Evolutionary conservation across 805 yeast genomes (phyloP).

Genomic region (Myxozyma vanderwaltii): DNA sequence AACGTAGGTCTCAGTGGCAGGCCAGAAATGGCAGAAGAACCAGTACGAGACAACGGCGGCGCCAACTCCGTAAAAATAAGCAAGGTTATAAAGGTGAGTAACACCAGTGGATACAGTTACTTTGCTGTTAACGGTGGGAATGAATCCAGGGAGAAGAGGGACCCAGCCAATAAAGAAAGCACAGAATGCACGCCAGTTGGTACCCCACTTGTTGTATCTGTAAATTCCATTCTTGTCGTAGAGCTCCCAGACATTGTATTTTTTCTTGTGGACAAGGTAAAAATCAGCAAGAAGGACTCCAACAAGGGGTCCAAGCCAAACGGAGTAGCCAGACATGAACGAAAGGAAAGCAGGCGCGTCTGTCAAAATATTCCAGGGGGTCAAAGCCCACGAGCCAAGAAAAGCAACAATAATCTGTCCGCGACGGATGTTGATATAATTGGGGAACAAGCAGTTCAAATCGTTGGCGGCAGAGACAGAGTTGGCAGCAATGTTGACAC

Average conservation of each 20-base stretch:
- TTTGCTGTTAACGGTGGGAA: slow-evolving; percentile 31
- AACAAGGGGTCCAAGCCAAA: slow-evolving; percentile 49
- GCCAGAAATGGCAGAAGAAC: slow-evolving; percentile 53
- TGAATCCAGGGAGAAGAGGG: slow-evolving; percentile 37
- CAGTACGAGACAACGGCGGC: slow-evolving; percentile 56
- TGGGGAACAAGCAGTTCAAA: slow-evolving; percentile 49
- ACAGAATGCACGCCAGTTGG: slow-evolving; percentile 49
- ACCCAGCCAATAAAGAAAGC: slow-evolving; percentile 45
- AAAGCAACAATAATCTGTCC: slow-evolving; percentile 50
- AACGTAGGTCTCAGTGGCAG: slow-evolving; percentile 43
- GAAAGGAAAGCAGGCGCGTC: slow-evolving; percentile 45
- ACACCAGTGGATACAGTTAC: slow-evolving; percentile 66
- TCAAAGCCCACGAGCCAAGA: slow-evolving; percentile 42
- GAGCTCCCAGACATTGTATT: slow-evolving; percentile 48
- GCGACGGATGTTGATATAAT: slow-evolving; percentile 49
- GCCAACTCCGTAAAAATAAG: slow-evolving; percentile 68
- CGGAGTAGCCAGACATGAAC: slow-evolving; percentile 46
- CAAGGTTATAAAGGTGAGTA: slow-evolving; percentile 53
- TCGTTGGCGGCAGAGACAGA: slow-evolving; percentile 49
- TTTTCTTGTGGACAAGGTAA: slow-evolving; percentile 47
- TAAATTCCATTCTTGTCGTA: slow-evolving; percentile 48
- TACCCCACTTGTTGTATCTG: slow-evolving; percentile 49
- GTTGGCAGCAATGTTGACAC: slow-evolving; percentile 61
- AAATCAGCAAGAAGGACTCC: slow-evolving; percentile 48
- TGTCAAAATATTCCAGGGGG: slow-evolving; percentile 49